Percentiles rank a stretch among this genome's conserved stretches.
phyloP scores from a whole-genome alignment of 108 stramenopile species.

The Epithemia pelagica region DNA sequence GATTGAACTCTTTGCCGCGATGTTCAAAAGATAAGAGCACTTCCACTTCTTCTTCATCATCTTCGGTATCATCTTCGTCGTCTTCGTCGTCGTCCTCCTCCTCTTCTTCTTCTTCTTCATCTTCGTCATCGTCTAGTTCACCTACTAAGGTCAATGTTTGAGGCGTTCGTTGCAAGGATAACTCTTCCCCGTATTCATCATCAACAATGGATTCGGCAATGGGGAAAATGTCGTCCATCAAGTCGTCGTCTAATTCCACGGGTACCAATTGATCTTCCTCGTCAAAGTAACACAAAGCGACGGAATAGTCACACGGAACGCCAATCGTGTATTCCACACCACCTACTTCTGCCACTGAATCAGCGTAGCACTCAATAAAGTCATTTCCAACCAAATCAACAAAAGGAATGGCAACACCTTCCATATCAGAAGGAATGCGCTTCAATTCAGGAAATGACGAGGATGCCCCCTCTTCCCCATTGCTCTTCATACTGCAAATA shows the following conservation, averaged over 20 bases:
- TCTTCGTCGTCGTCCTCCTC: conserved; percentile 44
- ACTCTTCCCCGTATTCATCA: conserved; percentile 87
- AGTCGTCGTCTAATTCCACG: conserved; percentile 60
- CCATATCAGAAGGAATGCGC: conserved; percentile 36
- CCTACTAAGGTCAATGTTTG: conserved; percentile 83
- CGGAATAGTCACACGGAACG: conserved; percentile 75
- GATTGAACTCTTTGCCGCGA: conserved; percentile 58
- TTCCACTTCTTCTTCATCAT: conserved; percentile 78
- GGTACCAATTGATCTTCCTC: conserved; percentile 57
- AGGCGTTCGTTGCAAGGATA: conserved; percentile 69
- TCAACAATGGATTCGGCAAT: conserved; percentile 73
- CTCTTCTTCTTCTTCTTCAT: conserved; percentile 40
- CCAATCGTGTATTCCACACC: conserved; percentile 82
- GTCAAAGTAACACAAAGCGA: conserved; percentile 79
- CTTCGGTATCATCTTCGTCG: conserved; percentile 45
- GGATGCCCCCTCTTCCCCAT: neutral
- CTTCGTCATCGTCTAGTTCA: conserved; percentile 54
- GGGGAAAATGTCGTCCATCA: conserved; percentile 82
- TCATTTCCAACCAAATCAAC: conserved; percentile 46
- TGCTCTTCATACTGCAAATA: neutral
- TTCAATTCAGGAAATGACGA: neutral
- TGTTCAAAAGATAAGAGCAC: conserved; percentile 78
- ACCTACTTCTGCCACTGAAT: conserved; percentile 49
- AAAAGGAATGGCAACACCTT: conserved; percentile 74
- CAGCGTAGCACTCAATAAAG: conserved; percentile 84